Percentiles rank a stretch among this genome's conserved stretches.
Evolutionary conservation across 768 basidiomycete genomes (phyloP).

Genomic region (Hydnomerulius pinastri): DNA sequence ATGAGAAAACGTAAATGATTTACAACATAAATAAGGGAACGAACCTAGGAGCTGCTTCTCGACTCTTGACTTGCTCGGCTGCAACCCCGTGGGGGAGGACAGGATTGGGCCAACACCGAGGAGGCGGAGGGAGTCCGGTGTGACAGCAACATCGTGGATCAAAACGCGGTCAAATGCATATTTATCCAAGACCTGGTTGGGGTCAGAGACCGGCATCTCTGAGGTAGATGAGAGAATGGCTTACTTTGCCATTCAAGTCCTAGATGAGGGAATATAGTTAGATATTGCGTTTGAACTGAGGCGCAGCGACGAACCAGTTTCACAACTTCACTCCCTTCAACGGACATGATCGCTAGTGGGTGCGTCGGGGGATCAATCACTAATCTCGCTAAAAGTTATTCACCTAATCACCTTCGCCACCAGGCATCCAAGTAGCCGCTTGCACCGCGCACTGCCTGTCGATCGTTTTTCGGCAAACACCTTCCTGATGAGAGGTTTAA

Average conservation of each 20-base stretch:
- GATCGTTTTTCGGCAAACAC: conserved; percentile 68
- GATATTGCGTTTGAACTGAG: conserved; percentile 1
- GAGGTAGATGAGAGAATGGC: conserved; percentile 8
- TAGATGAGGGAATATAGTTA: conserved; percentile 23
- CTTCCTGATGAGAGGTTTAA: conserved; percentile 45
- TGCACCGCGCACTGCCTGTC: conserved; percentile 57
- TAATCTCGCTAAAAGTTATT: background rate
- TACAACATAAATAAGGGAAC: conserved; percentile 15
- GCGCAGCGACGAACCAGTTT: conserved; percentile 49
- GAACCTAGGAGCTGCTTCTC: conserved; percentile 77
- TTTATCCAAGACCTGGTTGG: conserved; percentile 48
- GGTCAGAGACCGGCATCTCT: background rate
- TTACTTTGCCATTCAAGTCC: conserved; percentile 62
- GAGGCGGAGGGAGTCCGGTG: conserved; percentile 62
- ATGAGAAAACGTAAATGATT: background rate
- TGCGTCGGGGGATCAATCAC: background rate
- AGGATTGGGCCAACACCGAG: conserved; percentile 69
- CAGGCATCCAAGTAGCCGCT: conserved; percentile 69
- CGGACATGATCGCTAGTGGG: conserved; percentile 62
- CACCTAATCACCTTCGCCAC: conserved; percentile 49
- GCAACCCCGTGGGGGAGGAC: conserved; percentile 60
- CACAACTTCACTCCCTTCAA: conserved; percentile 62
- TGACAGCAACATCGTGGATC: conserved; percentile 71
- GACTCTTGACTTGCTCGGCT: conserved; percentile 66
- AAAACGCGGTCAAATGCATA: conserved; percentile 64